phyloP scores from a whole-genome alignment of 1,139 yeast genomes.

The Pichia sp. region DNA sequence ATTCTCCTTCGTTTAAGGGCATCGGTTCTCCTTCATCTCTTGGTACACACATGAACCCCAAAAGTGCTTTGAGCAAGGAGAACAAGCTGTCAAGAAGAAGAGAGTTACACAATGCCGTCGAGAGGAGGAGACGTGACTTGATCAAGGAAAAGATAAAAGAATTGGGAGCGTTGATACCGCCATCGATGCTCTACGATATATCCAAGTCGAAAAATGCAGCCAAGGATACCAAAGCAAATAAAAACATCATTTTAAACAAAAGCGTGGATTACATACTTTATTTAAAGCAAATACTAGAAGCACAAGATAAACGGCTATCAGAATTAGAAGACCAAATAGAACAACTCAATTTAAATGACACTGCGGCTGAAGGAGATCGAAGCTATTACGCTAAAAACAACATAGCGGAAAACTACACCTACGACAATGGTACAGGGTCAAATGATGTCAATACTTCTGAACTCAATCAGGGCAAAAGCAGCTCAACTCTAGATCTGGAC shows the following conservation, averaged over 20 bases:
- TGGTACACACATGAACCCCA: slow-evolving; percentile 35
- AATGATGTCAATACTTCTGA: background rate
- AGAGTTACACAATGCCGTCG: slow-evolving; percentile 80
- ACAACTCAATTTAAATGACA: slow-evolving; percentile 6
- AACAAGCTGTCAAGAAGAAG: slow-evolving; percentile 66
- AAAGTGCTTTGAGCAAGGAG: slow-evolving; percentile 58
- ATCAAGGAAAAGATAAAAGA: slow-evolving; percentile 75
- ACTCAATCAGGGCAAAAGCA: background rate
- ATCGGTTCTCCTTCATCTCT: slow-evolving; percentile 34
- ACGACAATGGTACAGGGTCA: background rate
- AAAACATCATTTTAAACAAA: slow-evolving; percentile 61
- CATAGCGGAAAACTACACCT: background rate
- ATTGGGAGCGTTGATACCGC: slow-evolving; percentile 67
- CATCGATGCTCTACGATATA: slow-evolving; percentile 54
- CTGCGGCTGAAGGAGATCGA: background rate
- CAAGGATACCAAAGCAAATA: slow-evolving; percentile 69
- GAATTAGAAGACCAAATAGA: slow-evolving; percentile 28
- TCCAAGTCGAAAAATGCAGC: slow-evolving; percentile 38
- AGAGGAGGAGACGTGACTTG: slow-evolving; percentile 71
- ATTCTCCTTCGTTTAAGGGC: slow-evolving; percentile 34
- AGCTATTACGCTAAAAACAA: background rate
- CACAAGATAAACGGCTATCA: slow-evolving; percentile 38
- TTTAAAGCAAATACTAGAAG: slow-evolving; percentile 41
- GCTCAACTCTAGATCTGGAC: background rate
- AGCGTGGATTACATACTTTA: slow-evolving; percentile 67